These are phyloP conservation scores for Chrysanthemum seticuspe DNA, from an alignment of 129 eudicot genomes.

Conservation along the genomic window DNA sequence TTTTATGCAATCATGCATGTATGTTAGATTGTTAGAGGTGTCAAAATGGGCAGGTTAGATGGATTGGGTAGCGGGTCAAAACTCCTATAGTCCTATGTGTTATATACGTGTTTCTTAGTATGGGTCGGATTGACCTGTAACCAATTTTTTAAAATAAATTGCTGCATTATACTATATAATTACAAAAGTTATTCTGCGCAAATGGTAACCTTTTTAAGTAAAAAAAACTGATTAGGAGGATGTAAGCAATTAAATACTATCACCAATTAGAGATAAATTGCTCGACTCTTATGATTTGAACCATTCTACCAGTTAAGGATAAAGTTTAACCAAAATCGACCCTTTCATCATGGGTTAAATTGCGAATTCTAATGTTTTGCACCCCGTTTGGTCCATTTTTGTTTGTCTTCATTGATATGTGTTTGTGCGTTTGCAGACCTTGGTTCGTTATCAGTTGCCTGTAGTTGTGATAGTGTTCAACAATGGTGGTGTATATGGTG, in stretches of 20 bases:
- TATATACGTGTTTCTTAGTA: background rate
- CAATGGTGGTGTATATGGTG: conserved; percentile 98
- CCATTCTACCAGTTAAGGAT: no score
- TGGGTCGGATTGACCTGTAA: background rate
- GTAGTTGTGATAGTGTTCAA: conserved; percentile 96
- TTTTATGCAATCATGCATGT: background rate
- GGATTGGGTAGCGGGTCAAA: background rate
- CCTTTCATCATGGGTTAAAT: background rate
- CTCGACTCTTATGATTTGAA: no score
- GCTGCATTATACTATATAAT: background rate
- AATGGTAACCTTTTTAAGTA: background rate
- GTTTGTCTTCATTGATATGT: background rate
- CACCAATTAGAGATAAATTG: background rate
- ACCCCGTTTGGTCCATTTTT: background rate
- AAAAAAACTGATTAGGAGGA: background rate
- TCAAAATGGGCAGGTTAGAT: background rate
- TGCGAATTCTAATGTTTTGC: background rate
- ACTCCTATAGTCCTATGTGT: background rate
- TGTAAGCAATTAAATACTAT: background rate
- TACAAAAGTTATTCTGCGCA: background rate
- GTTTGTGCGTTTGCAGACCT: conserved; percentile 48
- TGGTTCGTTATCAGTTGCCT: conserved; percentile 92
- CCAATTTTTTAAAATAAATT: background rate
- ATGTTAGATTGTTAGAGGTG: background rate
- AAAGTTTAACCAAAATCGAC: background rate